Conservation (phyloP, 495 filamentous ascomycete species). For the Astrothelium macrocarpum region DNA sequence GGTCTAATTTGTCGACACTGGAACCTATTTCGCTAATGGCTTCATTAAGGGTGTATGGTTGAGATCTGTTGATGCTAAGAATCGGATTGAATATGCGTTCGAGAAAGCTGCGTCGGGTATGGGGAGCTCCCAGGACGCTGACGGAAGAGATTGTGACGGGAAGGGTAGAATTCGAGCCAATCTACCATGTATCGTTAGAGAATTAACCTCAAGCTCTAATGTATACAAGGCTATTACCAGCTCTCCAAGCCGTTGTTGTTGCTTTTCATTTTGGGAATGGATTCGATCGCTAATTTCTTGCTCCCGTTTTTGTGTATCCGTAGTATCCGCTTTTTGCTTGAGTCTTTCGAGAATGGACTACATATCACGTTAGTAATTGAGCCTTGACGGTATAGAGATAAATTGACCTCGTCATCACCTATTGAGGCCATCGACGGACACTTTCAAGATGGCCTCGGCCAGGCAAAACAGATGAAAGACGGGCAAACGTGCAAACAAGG, state of each 20-base stretch:
- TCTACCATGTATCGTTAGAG: constrained; percentile 38
- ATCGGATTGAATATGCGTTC: constrained; percentile 68
- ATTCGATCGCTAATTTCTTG: constrained; percentile 52
- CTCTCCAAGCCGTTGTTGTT: constrained; percentile 52
- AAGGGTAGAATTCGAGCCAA: constrained; percentile 68
- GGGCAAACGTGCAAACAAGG: neutral
- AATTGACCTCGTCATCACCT: neutral
- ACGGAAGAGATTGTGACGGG: constrained; percentile 74
- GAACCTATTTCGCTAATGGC: constrained; percentile 58
- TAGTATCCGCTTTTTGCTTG: constrained; percentile 50
- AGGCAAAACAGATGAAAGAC: too few relatives aligned
- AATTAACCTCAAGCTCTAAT: constrained; percentile 29
- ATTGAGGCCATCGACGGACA: neutral
- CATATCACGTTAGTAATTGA: neutral
- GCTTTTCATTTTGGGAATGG: constrained; percentile 55
- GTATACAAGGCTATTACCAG: constrained; percentile 29
- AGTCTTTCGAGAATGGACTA: constrained; percentile 42
- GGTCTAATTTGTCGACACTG: constrained; percentile 62
- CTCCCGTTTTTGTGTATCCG: constrained; percentile 49
- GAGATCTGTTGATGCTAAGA: constrained; percentile 54
- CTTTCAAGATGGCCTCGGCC: neutral
- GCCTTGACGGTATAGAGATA: too few relatives aligned
- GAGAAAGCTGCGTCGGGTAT: constrained; percentile 73
- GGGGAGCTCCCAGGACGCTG: constrained; percentile 63
- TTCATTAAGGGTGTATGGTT: constrained; percentile 66